Conservation (phyloP, 2,329 filamentous ascomycete species). For the Fusarium sp. region DNA sequence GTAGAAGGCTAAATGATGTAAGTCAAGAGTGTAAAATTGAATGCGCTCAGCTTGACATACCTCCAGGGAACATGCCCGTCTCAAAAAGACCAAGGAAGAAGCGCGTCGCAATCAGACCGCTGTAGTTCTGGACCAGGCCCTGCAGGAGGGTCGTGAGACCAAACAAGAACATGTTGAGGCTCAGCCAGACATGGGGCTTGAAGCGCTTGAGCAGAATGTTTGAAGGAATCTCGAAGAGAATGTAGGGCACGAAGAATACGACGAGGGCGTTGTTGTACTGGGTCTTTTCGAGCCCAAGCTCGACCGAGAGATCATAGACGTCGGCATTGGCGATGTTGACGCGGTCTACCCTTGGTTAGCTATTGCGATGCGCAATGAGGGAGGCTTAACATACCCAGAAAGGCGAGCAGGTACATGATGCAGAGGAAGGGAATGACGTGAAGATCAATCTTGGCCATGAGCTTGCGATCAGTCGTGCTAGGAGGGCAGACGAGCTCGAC, state of each 20-base stretch:
- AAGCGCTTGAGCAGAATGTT: slow-evolving; percentile 73
- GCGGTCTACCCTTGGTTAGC: slow-evolving; percentile 56
- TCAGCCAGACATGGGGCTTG: slow-evolving; percentile 76
- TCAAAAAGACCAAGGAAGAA: slow-evolving; percentile 88
- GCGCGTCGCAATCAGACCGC: slow-evolving; percentile 79
- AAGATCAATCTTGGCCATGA: slow-evolving; percentile 78
- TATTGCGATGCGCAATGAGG: neutral
- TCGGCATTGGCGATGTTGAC: slow-evolving; percentile 86
- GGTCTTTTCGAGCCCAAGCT: slow-evolving; percentile 68
- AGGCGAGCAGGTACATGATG: slow-evolving; percentile 77
- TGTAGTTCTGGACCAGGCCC: slow-evolving; percentile 82
- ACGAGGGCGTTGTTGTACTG: slow-evolving; percentile 82
- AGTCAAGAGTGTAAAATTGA: slow-evolving; percentile 52
- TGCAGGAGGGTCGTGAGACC: slow-evolving; percentile 80
- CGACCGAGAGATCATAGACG: slow-evolving; percentile 72
- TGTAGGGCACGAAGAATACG: slow-evolving; percentile 86
- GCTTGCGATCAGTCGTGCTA: slow-evolving; percentile 70
- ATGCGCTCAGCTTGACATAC: slow-evolving; percentile 35
- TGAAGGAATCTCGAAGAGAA: slow-evolving; percentile 77
- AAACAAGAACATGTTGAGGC: slow-evolving; percentile 86
- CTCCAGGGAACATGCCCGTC: slow-evolving; percentile 74
- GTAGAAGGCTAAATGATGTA: slow-evolving; percentile 64
- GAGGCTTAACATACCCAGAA: slow-evolving; percentile 60
- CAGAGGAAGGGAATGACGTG: slow-evolving; percentile 79
- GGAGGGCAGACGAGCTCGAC: slow-evolving; percentile 56